phyloP scores from a whole-genome alignment of 1,284 basidiomycete species.

The Cryptococcus amylolentus region DNA sequence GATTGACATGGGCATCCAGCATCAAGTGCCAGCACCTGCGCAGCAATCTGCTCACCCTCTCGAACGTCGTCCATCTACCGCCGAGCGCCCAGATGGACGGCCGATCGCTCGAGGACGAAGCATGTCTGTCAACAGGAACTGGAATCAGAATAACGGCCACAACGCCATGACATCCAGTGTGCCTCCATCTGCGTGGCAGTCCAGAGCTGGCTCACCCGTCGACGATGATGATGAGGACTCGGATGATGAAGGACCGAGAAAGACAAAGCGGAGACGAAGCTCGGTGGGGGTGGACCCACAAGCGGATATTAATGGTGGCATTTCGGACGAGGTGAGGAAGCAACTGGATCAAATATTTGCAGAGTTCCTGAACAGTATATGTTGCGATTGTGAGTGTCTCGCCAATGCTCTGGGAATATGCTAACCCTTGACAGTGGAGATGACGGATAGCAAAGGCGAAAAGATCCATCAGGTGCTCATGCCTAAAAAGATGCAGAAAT shows the following conservation, averaged over 20 bases:
- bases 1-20: slow-evolving; percentile 1
- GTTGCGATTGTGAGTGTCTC: slow-evolving; percentile 73
- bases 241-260: slow-evolving; percentile 36
- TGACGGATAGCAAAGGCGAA: slow-evolving; percentile 89
- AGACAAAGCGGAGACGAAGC: slow-evolving; percentile 37
- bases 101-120: slow-evolving; percentile 39
- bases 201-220: slow-evolving; percentile 24
- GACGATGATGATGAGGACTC: slow-evolving; percentile 39
- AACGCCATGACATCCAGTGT: slow-evolving; percentile 30
- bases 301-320: slow-evolving; percentile 15
- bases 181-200: slow-evolving; percentile 46
- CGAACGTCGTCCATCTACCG: slow-evolving; percentile 15
- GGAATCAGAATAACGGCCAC: slow-evolving; percentile 6
- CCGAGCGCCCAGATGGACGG: slow-evolving; percentile 35
- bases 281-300: slow-evolving; percentile 29
- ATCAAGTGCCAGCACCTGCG: not conserved
- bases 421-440: slow-evolving; percentile 64
- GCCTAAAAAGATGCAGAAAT: slow-evolving; percentile 95
- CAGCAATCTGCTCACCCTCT: not conserved
- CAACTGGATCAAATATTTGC: slow-evolving; percentile 90
- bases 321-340: slow-evolving; percentile 63
- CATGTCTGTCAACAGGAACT: slow-evolving; percentile 33
- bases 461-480: slow-evolving; percentile 97
- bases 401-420: not conserved
- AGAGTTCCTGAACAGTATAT: slow-evolving; percentile 80